Conservation (phyloP, 106 monocot species). For the Dioscorea alata region DNA sequence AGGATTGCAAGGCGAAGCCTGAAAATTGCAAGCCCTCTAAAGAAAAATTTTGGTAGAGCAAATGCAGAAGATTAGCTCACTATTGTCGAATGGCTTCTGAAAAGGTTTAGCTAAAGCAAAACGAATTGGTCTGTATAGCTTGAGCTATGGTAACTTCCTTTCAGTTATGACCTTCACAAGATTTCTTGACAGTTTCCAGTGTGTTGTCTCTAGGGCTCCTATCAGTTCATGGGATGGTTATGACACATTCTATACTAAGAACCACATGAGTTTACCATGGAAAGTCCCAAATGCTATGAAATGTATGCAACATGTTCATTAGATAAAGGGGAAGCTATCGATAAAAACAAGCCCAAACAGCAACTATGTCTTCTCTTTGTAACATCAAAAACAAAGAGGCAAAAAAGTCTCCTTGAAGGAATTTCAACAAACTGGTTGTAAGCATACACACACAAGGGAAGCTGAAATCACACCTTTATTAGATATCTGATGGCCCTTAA, state of each 20-base stretch:
- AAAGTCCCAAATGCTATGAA: conserved; percentile 40
- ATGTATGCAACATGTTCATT: conserved; percentile 66
- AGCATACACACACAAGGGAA: too few relatives aligned
- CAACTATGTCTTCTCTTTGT: too few relatives aligned
- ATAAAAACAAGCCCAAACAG: too few relatives aligned
- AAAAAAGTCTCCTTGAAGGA: too few relatives aligned
- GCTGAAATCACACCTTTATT: too few relatives aligned
- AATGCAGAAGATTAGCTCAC: conserved; percentile 83
- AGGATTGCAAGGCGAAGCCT: conserved; percentile 76
- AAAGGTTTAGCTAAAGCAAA: conserved; percentile 62
- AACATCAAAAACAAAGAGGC: too few relatives aligned
- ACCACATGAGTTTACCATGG: conserved; percentile 77
- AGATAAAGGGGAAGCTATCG: conserved; percentile 65
- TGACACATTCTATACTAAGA: conserved; percentile 93
- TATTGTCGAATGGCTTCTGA: conserved; percentile 76
- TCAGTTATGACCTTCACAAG: conserved; percentile 65
- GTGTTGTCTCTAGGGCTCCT: conserved; percentile 81
- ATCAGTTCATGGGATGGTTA: conserved; percentile 93
- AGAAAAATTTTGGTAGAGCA: conserved; percentile 60
- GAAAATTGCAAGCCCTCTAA: conserved; percentile 60
- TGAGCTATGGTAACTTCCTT: conserved; percentile 93
- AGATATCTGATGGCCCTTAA: too few relatives aligned
- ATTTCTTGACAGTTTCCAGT: conserved; percentile 58
- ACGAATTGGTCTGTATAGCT: conserved; percentile 80
- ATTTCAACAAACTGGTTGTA: too few relatives aligned